Conservation (phyloP, 2,329 filamentous ascomycete genomes). For the Ophiostoma quercus region DNA sequence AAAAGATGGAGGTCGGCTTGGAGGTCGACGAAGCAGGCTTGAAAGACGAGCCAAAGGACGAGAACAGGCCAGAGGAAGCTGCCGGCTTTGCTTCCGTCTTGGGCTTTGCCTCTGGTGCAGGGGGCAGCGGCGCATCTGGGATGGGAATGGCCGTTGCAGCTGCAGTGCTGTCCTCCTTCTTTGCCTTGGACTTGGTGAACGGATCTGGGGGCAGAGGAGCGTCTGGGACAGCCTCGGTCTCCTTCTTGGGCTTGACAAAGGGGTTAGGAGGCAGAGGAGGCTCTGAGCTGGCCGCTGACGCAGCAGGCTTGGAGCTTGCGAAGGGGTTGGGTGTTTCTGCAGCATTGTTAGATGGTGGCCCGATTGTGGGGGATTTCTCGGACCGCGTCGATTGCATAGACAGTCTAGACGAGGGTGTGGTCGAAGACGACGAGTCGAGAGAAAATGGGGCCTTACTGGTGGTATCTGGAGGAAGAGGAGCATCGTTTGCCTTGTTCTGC, state of each 20-base stretch:
- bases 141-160: not conserved
- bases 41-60: constrained; percentile 5
- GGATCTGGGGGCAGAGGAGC: constrained; percentile 26
- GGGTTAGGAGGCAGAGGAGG: constrained; percentile 31
- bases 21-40: constrained; percentile 7
- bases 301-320: constrained; percentile 29
- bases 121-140: constrained; percentile 30
- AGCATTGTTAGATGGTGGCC: constrained; percentile 28
- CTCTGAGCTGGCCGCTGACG: constrained; percentile 27
- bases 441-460: constrained; percentile 50
- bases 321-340: constrained; percentile 32
- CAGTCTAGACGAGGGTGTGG: constrained; percentile 40
- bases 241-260: constrained; percentile 23
- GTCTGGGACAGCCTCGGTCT: constrained; percentile 21
- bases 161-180: not conserved
- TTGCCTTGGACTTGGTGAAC: constrained; percentile 17
- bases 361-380: not conserved
- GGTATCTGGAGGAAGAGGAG: constrained; percentile 50
- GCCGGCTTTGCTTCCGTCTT: constrained; percentile 18
- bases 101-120: constrained; percentile 29
- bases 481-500: constrained; percentile 27
- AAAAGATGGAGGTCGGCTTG: constrained; percentile 22
- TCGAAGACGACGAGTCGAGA: constrained; percentile 51
- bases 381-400: constrained; percentile 18
- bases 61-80: constrained; percentile 24